Base-by-base conservation (phyloP, 345 rosid genomes). In the Hibiscus trionum region DNA sequence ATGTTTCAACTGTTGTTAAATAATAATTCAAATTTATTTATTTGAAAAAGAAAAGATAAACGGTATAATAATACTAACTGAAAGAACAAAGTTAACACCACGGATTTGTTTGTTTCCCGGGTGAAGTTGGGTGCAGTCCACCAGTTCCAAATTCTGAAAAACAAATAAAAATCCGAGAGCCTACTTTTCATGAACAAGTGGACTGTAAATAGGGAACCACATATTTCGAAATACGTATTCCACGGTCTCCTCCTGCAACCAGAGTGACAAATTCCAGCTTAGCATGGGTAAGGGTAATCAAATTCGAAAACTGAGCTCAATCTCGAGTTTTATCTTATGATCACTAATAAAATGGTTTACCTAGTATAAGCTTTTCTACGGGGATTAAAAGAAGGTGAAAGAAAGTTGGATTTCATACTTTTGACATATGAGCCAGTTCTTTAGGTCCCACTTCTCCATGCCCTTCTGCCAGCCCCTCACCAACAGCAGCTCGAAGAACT, bases 201-300 rank as follows among this genome's bases (percentile, higher is more conserved):
- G 97, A 74, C 89, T 87, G 83, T 94, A 91, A 73, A 90, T 12
- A 21, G 97, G 98, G 87, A 73, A 94, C 97, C 98, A 94, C 97
- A 94, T 94, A 77, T 80, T 83, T 49, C 79, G 73, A 12, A 77
- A 86, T 4, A 94, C 80, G 72, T 88, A 85, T 62, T 82, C 79
- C 72, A 91, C 93, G 1, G 89, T 88, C 76, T 90, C 96, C 78
- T 90, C 95, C 98, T 94, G 88, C 86, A 85, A 26, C 47, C 75
- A 65, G 17, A 47, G 31, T 11, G 2, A 4, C 68, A 61, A 50
- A 21, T 21, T 21, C 42, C 7, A 37, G 42, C 17, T 6, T 50
- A 16, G 56, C 33, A 31, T 2, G 33, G 4, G 33, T 31, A 21
- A 21, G 1, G 24, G 24, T 21, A 21, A 21, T 21, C 24, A 21